Conservation (phyloP, 257 asterid species). For the Marsdenia floribunda region DNA sequence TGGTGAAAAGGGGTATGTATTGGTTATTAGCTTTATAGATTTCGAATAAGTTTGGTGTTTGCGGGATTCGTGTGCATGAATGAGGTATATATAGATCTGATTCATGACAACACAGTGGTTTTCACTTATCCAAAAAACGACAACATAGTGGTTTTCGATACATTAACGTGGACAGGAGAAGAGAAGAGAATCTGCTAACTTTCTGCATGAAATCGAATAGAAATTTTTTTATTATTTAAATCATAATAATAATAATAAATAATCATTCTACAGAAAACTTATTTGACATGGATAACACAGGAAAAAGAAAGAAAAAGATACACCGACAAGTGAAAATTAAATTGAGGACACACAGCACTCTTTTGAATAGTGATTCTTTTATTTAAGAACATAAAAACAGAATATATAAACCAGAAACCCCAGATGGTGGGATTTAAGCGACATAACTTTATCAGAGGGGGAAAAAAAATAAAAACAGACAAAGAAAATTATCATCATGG, state of each 20-base stretch:
- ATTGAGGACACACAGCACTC: not conserved
- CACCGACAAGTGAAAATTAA: not conserved
- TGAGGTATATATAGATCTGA: not conserved
- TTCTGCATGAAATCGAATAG: constrained; percentile 7
- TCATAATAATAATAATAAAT: not conserved
- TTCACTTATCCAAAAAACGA: no score
- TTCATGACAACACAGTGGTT: no score
- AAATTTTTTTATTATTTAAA: no score
- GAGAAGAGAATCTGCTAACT: no score
- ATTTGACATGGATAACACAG: not conserved
- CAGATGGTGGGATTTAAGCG: not conserved
- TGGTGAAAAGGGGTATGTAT: no score
- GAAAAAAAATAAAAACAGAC: not conserved
- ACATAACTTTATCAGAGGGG: no score
- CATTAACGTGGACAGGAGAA: not conserved
- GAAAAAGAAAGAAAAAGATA: not conserved
- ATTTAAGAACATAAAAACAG: not conserved
- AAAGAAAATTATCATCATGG: no score
- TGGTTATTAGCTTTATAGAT: no score
- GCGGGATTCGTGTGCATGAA: constrained; percentile 6
- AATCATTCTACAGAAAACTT: not conserved
- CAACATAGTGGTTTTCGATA: no score
- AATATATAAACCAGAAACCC: not conserved
- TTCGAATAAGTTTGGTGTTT: not conserved
- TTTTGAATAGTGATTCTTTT: not conserved